Base-by-base conservation (phyloP, 208 protist species). In the Trypanosoma avium region DNA sequence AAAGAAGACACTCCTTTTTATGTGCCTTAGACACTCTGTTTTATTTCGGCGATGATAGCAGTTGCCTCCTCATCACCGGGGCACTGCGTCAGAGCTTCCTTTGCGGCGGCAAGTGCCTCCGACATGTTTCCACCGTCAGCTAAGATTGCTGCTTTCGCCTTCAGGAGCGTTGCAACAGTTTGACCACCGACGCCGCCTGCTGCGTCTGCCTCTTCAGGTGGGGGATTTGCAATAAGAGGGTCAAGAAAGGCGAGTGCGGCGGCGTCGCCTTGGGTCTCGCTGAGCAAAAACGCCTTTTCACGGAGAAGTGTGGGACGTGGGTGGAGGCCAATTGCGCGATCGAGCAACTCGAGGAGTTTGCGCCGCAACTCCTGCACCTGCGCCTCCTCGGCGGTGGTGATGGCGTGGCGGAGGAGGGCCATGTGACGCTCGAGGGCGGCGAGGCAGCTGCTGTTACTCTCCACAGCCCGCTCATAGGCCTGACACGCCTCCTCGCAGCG, bases 241-340 rank as follows among this genome's bases (percentile, higher is more conserved):
- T 87, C 84, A 22, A 93, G 80, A 45, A 90, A 93, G 21, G 55
- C 68, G 21, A 96, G 76, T 32, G 87, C 90, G 19, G 59, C 84
- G 29, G 65, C 84, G 59, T 96, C 90, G 35, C 81, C 74, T n/a
- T 79, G 60, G 26, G 82, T 71, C 73, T 96, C 87, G 63, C 75
- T 82, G 49, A 94, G 69, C 42, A 96, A 54, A 52, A 96, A 96
- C 8, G 90, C 88, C 78, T 96, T 96, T 56, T 94, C 87, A 15
- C 90, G 85, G 29, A 92, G 68, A 26, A 87, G 73, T 46, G 73
- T 79, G 10, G 86, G 77, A 26, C 84, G 81, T 1, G 90, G 90
- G 71, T 95, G 90, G 8, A 88, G 78, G 27, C 78, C 79, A 56
- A 93, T 86, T 30, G 83, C 81, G 27, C 64, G 33, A 61, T 87